These are phyloP conservation scores for Aspergillus aculeatus DNA, from an alignment of 2,329 filamentous ascomycete species.

Conservation along the genomic window DNA sequence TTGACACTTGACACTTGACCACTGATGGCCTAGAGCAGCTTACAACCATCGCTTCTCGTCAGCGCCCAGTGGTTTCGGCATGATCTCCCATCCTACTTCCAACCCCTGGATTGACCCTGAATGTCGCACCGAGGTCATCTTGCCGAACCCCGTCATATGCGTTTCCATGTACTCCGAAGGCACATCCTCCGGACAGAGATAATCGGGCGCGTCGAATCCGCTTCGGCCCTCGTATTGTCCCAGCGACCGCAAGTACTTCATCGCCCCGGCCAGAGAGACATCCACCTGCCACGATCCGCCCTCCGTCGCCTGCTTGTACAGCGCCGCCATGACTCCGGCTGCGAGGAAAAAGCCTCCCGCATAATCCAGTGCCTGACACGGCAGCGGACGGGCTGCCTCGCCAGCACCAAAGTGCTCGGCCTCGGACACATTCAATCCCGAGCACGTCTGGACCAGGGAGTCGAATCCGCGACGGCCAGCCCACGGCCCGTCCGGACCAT, in stretches of 20 bases:
- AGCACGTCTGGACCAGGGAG: slow-evolving; percentile 56
- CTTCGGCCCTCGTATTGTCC: slow-evolving; percentile 49
- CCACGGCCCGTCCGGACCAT: slow-evolving; percentile 52
- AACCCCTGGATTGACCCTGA: slow-evolving; percentile 49
- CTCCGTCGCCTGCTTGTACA: slow-evolving; percentile 48
- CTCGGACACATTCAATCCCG: slow-evolving; percentile 57
- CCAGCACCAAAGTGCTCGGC: slow-evolving; percentile 46
- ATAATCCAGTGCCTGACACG: slow-evolving; percentile 59
- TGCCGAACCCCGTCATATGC: slow-evolving; percentile 47
- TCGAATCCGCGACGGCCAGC: slow-evolving; percentile 53
- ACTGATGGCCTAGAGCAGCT: not conserved
- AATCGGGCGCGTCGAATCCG: slow-evolving; percentile 45
- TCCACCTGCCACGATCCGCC: slow-evolving; percentile 54
- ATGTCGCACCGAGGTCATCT: slow-evolving; percentile 50
- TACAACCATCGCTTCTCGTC: slow-evolving; percentile 34
- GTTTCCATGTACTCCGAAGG: slow-evolving; percentile 44
- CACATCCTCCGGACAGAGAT: slow-evolving; percentile 31
- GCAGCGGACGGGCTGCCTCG: slow-evolving; percentile 45
- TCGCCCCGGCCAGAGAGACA: slow-evolving; percentile 56
- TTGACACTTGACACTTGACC: too few species aligned
- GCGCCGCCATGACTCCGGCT: slow-evolving; percentile 52
- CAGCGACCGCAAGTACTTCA: slow-evolving; percentile 57
- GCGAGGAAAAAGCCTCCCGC: slow-evolving; percentile 57
- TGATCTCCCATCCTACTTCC: slow-evolving; percentile 50
- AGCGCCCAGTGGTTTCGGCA: slow-evolving; percentile 52